These are phyloP conservation scores for Triadica sebifera DNA, from an alignment of 345 rosid species.

Conservation along the genomic window DNA sequence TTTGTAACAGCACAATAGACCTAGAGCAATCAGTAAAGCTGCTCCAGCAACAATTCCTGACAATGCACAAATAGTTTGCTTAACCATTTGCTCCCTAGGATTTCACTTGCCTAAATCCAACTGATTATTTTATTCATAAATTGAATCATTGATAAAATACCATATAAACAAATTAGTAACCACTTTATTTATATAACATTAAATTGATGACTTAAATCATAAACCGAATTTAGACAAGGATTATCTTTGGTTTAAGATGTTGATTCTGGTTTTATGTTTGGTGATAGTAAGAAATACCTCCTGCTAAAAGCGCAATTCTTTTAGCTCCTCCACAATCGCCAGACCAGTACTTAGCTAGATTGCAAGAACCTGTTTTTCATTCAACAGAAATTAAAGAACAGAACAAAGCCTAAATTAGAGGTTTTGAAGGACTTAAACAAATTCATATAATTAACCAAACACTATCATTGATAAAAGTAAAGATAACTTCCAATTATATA, in stretches of 20 bases:
- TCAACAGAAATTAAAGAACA: not conserved
- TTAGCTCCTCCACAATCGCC: constrained; percentile 54
- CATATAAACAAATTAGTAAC: too few relatives aligned
- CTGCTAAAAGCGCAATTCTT: constrained; percentile 34
- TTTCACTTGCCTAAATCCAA: too few relatives aligned
- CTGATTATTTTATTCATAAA: too few relatives aligned
- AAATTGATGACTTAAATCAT: too few relatives aligned
- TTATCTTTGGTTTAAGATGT: not conserved
- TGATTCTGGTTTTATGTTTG: not conserved
- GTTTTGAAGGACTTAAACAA: not conserved
- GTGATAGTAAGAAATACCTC: constrained; percentile 36
- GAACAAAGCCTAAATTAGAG: not conserved
- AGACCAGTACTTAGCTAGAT: constrained; percentile 31
- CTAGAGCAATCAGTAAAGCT: constrained; percentile 34
- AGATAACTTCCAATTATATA: too few relatives aligned
- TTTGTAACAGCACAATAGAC: constrained; percentile 31
- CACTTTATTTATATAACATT: too few relatives aligned
- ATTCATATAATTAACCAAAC: not conserved
- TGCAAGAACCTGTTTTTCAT: constrained; percentile 38
- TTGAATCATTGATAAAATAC: too few relatives aligned
- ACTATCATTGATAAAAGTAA: too few relatives aligned
- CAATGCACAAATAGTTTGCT: not conserved
- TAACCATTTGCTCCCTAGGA: too few relatives aligned
- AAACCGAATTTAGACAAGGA: not conserved
- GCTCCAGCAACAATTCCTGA: constrained; percentile 49